Evolutionary conservation across 139 green algal species (phyloP), one percentile per base, ranked within the genome.

Genomic region (Asterochloris erici): DNA sequence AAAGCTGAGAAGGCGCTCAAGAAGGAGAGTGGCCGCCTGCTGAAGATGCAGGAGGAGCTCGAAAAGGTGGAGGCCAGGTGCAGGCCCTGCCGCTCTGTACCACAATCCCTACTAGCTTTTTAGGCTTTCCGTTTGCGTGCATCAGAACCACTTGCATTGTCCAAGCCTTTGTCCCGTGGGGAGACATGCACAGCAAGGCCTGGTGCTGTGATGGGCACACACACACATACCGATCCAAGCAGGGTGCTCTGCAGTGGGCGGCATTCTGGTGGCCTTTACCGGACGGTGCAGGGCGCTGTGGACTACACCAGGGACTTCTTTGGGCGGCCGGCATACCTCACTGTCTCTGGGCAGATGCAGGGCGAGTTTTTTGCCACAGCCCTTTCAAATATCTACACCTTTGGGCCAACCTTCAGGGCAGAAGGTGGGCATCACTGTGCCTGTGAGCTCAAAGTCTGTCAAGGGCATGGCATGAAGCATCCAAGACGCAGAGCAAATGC

Each of bases 271-370:
- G 91, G 90, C 60, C 80, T 95, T 12, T 73, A 80, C 12, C 79
- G 84, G 24, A 89, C 27, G 23, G 69, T 77, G 12, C 84, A 91
- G 15, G 90, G 91, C 63, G 81, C 21, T 12, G 77, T 98, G 0
- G 96, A 98, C 89, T 99, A 98, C 89, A 85, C 73, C 14, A 81
- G 96, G 74, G 97, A 99, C 92, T 99, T 99, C 83, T 99, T 99
- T 86, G 90, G 87, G 64, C 87, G 90, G 80, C 88, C 92, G 11
- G 86, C 97, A 19, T 99, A 91, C 90, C 90, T 99, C 15, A 99
- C 97, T 1, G 97, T 85, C 24, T 85, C 82, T 6, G 82, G 82
- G 24, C 82, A 86, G 77, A 21, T 91, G 23, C 90, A 96, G 84
- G 95, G 87, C 61, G 95, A 98, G 87, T 96, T 96, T 89, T 97